Evolutionary conservation across 2,329 filamentous ascomycete species (phyloP).

Genomic region (Trichoderma brevicompactum): DNA sequence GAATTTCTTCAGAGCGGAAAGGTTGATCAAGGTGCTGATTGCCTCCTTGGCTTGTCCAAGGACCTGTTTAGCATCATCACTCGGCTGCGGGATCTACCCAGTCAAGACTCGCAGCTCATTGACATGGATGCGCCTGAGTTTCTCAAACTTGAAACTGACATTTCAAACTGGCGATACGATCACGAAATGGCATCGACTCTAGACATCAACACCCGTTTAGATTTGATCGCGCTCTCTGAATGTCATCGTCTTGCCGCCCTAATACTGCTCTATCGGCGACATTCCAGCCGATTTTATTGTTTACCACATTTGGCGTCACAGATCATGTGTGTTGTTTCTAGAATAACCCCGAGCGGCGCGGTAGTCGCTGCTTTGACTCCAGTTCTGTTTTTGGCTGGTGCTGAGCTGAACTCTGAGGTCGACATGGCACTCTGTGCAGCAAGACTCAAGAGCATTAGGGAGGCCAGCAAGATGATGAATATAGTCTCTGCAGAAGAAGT

Average conservation of each 20-base stretch:
- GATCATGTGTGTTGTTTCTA: neutral
- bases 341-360: neutral
- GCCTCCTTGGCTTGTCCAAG: neutral
- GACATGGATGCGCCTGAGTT: neutral
- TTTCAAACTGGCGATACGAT: neutral
- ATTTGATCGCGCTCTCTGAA: neutral
- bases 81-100: neutral
- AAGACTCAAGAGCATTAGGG: conserved; percentile 2
- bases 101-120: neutral
- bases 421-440: conserved; percentile 1
- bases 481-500: conserved; percentile 4
- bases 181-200: neutral
- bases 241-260: neutral
- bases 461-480: neutral
- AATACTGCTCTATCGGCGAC: neutral
- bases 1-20: neutral
- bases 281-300: neutral
- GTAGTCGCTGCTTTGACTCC: neutral
- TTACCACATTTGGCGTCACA: conserved; percentile 2
- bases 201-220: neutral
- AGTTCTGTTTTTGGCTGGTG: conserved; percentile 1
- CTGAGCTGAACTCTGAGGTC: neutral
- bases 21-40: neutral
- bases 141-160: neutral
- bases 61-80: neutral